Conservation (phyloP, 805 yeast genomes). For the Nakazawaea anatomiae region DNA sequence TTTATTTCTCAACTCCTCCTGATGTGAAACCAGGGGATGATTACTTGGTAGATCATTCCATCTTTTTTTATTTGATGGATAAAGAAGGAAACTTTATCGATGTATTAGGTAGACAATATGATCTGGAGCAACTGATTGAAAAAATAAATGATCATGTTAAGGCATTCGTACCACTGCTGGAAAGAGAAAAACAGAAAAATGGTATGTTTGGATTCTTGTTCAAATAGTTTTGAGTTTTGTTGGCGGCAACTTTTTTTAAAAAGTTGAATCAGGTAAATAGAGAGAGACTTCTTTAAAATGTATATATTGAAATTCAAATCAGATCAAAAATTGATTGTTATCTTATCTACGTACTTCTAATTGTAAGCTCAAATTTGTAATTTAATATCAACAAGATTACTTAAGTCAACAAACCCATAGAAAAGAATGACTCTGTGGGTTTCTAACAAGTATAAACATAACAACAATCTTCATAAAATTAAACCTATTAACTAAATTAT, state of each 20-base stretch:
- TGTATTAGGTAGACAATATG: conserved; percentile 88
- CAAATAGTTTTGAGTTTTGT: conserved; percentile 23
- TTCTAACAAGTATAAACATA: background rate
- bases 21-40: conserved; percentile 94
- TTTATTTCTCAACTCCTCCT: conserved; percentile 96
- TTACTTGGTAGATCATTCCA: conserved; percentile 94
- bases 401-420: background rate
- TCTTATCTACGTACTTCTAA: too few relatives aligned
- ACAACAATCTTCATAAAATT: background rate
- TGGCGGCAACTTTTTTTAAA: background rate
- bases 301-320: background rate
- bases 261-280: background rate
- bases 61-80: conserved; percentile 95
- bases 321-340: too few relatives aligned
- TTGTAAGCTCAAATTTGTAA: too few relatives aligned
- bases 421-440: background rate
- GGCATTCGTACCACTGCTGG: conserved; percentile 67
- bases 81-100: conserved; percentile 96
- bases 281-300: background rate
- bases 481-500: background rate
- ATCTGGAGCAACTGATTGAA: conserved; percentile 68
- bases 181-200: conserved; percentile 58
- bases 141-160: conserved; percentile 72
- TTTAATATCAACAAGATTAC: too few relatives aligned
- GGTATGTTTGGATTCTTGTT: conserved; percentile 57